These are phyloP conservation scores for Physcomitrium patens DNA, from an alignment of 225 moss, liverwort and hornwort species.

Conservation along the genomic window DNA sequence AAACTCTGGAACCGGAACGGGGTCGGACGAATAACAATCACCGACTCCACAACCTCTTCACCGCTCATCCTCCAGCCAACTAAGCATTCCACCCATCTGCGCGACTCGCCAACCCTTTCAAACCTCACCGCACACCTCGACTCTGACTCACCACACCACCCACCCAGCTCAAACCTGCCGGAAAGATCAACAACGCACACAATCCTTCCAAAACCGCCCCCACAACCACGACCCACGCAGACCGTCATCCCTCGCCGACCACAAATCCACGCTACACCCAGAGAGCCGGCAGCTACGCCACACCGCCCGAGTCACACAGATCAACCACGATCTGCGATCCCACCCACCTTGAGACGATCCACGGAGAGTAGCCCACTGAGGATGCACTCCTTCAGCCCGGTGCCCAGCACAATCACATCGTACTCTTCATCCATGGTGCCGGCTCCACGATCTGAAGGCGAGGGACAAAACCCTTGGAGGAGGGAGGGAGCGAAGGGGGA, in stretches of 20 bases:
- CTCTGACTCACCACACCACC: background rate
- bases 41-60: background rate
- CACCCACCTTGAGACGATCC: slow-evolving; percentile 73
- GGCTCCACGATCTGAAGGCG: background rate
- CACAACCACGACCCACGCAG: background rate
- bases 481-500: background rate
- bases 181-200: background rate
- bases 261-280: background rate
- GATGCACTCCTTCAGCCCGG: slow-evolving; percentile 80
- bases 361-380: slow-evolving; percentile 77
- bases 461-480: background rate
- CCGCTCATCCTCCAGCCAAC: background rate
- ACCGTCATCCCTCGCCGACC: background rate
- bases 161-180: background rate
- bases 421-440: slow-evolving; percentile 77
- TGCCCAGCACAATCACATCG: slow-evolving; percentile 80
- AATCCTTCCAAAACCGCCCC: background rate
- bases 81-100: background rate
- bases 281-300: background rate
- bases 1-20: background rate
- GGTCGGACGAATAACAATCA: background rate
- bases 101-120: background rate
- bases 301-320: background rate
- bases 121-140: background rate
- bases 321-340: background rate